Conservation (phyloP, 1,284 basidiomycete species). For the Ceratobasidium sp. region DNA sequence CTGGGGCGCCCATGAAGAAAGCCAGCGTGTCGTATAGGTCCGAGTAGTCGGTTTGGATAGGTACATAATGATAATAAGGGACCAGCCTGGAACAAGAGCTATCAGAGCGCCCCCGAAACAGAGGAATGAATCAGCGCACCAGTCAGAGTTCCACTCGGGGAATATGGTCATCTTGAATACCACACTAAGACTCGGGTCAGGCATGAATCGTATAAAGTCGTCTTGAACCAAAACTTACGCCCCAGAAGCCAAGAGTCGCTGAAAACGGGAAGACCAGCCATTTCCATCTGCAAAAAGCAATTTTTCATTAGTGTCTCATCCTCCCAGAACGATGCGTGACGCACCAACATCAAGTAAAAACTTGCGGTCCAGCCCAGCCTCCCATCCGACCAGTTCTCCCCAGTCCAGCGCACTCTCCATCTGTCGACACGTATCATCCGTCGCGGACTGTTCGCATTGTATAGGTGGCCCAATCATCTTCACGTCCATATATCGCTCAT, state of each 20-base stretch:
- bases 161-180: constrained; percentile 59
- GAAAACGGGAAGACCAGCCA: constrained; percentile 54
- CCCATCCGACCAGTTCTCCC: constrained; percentile 34
- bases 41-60: constrained; percentile 58
- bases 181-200: constrained; percentile 49
- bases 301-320: neutral
- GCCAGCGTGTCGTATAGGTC: constrained; percentile 61
- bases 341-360: constrained; percentile 47
- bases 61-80: constrained; percentile 52
- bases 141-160: constrained; percentile 59
- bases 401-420: constrained; percentile 44
- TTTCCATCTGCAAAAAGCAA: constrained; percentile 43
- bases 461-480: constrained; percentile 54
- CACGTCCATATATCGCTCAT: constrained; percentile 56
- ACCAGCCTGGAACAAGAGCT: neutral
- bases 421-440: constrained; percentile 47
- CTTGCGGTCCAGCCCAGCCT: constrained; percentile 36
- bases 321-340: neutral
- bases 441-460: constrained; percentile 48
- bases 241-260: constrained; percentile 56
- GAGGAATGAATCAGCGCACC: constrained; percentile 56
- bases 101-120: neutral
- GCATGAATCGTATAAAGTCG: neutral
- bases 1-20: constrained; percentile 60
- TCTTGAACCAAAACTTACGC: constrained; percentile 1